phyloP scores from a whole-genome alignment of 208 protist genomes.

The Angomonas desouzai region DNA sequence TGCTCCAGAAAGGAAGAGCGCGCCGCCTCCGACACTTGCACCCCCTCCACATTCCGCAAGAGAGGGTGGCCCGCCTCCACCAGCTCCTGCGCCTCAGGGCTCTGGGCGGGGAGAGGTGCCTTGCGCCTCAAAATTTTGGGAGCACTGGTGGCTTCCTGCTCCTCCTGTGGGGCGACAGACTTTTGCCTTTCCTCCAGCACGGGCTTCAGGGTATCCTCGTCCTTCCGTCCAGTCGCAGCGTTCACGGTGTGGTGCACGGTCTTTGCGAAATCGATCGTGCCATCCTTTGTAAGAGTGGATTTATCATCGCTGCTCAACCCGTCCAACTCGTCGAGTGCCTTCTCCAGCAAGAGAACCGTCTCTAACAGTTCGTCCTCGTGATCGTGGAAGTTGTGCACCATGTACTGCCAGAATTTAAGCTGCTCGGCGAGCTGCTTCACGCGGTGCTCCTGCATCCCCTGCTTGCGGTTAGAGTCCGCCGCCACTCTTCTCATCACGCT shows the following conservation, averaged over 20 bases:
- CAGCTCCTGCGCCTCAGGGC: constrained; percentile 57
- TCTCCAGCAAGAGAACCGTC: constrained; percentile 65
- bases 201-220: neutral
- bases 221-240: constrained; percentile 4
- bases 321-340: constrained; percentile 75
- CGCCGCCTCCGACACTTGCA: constrained; percentile 62
- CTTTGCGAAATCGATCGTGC: constrained; percentile 81
- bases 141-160: constrained; percentile 6
- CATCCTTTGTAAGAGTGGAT: constrained; percentile 38
- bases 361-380: constrained; percentile 84
- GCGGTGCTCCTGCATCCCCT: constrained; percentile 88
- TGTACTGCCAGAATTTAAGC: constrained; percentile 92
- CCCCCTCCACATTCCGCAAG: constrained; percentile 45
- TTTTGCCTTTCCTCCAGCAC: neutral
- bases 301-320: constrained; percentile 57
- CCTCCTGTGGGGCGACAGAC: neutral
- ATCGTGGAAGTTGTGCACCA: constrained; percentile 92
- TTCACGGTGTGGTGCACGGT: constrained; percentile 25
- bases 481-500: constrained; percentile 85
- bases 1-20: constrained; percentile 69
- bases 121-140: constrained; percentile 73
- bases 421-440: constrained; percentile 82
- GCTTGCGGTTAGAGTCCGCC: constrained; percentile 72
- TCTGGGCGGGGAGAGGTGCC: constrained; percentile 57
- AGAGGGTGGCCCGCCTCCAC: constrained; percentile 75